Evolutionary conservation across 1,139 yeast species (phyloP), one percentile per base, ranked within the genome.

Genomic region (Pichia sp.): DNA sequence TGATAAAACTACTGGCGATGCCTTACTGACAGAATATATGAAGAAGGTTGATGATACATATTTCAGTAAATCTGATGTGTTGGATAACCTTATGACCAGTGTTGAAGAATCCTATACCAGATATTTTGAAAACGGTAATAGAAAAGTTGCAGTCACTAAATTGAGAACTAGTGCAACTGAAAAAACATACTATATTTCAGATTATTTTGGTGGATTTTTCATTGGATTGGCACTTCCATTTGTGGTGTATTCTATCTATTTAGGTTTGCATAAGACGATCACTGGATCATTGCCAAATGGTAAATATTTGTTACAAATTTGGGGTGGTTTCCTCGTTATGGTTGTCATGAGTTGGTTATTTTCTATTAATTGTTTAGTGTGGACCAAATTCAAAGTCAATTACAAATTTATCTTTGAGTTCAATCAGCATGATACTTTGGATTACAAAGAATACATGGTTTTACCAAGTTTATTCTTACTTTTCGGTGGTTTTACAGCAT

Each of bases 371-470:
- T 79, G 94, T 62, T 68, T 73, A 49, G 79, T 85, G 5, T 93
- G 96, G 90, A 77, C 82, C 27, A 63, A 67, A 43, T 84, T 70
- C 66, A 86, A 86, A 59, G 85, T 93, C 60, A 93, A 91, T 65
- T 93, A 93, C 65, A 85, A 85, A 58, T 91, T 93, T 60, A 90
- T 93, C 53, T 91, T 93, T 70, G 99, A 93, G 67, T 85, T 90
- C 56, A 82, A 88, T 59, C 78, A 84, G 42, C 76, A 84, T 31
- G 77, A 83, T 20, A 82, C 85, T n/a, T 66, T 89, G 41, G 81
- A 86, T 58, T 82, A 70, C 57, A 75, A 77, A 48, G 88, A 89
- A 61, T 84, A 71, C 57, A 70, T 83, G 43, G 71, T 84, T 15
- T 57, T 88, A 19, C 88, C 96, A 0, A 68, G 88, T 0, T 59